Evolutionary conservation across 116 monocot genomes (phyloP).

Genomic region (Cymodocea nodosa): DNA sequence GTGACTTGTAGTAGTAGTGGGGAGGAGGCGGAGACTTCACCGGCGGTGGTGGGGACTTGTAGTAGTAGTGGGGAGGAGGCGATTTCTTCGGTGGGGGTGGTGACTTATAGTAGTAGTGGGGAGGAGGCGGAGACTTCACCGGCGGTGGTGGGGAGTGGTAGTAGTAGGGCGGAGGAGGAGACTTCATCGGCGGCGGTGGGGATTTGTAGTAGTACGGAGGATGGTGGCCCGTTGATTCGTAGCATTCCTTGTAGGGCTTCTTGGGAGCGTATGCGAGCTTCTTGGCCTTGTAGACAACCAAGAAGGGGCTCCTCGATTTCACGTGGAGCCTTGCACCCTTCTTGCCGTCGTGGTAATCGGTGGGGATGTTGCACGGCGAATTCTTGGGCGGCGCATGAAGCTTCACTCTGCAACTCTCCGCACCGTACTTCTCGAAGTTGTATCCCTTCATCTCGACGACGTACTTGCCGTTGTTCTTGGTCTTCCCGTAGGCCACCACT

Average conservation of each 20-base stretch:
- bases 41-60: neutral
- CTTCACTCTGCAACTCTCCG: constrained; percentile 15
- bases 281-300: constrained; percentile 21
- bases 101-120: constrained; percentile 5
- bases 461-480: constrained; percentile 23
- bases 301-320: constrained; percentile 6
- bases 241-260: constrained; percentile 25
- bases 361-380: constrained; percentile 28
- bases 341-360: constrained; percentile 15
- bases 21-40: neutral
- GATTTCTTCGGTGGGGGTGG: constrained; percentile 3
- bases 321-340: constrained; percentile 16
- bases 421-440: constrained; percentile 18
- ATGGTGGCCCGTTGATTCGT: constrained; percentile 5
- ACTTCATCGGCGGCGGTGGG: constrained; percentile 16
- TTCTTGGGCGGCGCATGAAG: constrained; percentile 24
- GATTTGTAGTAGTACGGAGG: constrained; percentile 10
- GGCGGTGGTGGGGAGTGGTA: constrained; percentile 9
- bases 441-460: constrained; percentile 14
- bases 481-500: constrained; percentile 19
- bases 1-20: neutral
- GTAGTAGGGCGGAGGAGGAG: constrained; percentile 12
- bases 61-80: constrained; percentile 1
- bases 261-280: constrained; percentile 24
- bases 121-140: neutral